These are phyloP conservation scores for Massarina eburnea DNA, from an alignment of 2,329 filamentous ascomycete species.

Conservation along the genomic window DNA sequence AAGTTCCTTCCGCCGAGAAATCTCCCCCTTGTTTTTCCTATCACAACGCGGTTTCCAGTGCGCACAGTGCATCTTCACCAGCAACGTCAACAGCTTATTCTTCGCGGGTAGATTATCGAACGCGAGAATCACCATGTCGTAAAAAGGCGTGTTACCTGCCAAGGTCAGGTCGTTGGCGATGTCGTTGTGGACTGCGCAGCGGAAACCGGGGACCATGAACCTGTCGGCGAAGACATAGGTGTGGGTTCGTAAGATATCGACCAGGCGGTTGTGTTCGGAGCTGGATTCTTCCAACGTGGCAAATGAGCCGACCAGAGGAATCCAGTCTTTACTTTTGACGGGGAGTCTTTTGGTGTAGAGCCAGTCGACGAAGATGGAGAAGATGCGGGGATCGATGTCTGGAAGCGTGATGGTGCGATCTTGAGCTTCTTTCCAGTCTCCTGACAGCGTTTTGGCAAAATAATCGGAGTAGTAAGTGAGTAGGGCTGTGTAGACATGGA, in stretches of 20 bases:
- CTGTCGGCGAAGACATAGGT: conserved; percentile 12
- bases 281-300: neutral
- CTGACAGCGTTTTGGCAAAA: conserved; percentile 6
- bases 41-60: conserved; percentile 2
- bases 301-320: neutral
- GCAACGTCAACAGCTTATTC: conserved; percentile 1
- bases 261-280: neutral
- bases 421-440: conserved; percentile 10
- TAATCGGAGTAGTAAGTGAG: conserved; percentile 10
- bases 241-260: conserved; percentile 1
- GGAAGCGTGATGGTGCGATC: conserved; percentile 8
- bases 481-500: conserved; percentile 2
- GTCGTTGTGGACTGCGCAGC: conserved; percentile 5
- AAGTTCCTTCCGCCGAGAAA: neutral
- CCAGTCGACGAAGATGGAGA: conserved; percentile 13
- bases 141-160: neutral
- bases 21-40: neutral
- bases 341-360: conserved; percentile 10
- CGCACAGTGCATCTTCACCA: conserved; percentile 3
- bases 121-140: conserved; percentile 3
- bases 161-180: neutral
- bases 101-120: conserved; percentile 4
- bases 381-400: conserved; percentile 6
- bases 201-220: conserved; percentile 6
- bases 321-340: neutral